phyloP scores from a whole-genome alignment of 1,139 yeast genomes.

The Ogataea hybrid region DNA sequence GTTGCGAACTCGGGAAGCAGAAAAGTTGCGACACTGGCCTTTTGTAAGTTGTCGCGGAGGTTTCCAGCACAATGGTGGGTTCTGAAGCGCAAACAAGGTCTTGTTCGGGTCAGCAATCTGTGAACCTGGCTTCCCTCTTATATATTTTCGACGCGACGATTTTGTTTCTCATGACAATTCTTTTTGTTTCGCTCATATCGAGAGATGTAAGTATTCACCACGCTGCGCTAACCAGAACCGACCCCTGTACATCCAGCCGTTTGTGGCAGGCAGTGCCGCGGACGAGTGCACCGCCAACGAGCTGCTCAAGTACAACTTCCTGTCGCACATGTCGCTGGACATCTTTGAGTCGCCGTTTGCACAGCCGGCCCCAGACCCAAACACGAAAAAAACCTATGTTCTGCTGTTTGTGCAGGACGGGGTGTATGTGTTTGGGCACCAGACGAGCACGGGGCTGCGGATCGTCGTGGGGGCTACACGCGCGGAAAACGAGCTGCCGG shows the following conservation, averaged over 20 bases:
- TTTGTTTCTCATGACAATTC: slow-evolving; percentile 25
- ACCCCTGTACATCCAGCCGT: slow-evolving; percentile 59
- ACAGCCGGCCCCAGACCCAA: slow-evolving; percentile 22
- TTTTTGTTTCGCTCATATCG: slow-evolving; percentile 53
- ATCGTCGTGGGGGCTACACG: slow-evolving; percentile 50
- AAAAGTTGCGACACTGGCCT: too few species aligned
- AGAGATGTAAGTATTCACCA: slow-evolving; percentile 37
- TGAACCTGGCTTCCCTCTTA: too few species aligned
- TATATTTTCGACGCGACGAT: slow-evolving; percentile 4
- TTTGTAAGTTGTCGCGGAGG: neutral
- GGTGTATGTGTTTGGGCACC: slow-evolving; percentile 58
- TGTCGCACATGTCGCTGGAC: slow-evolving; percentile 67
- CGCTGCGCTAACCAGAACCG: slow-evolving; percentile 35
- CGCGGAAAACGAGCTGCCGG: slow-evolving; percentile 23
- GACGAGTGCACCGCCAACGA: slow-evolving; percentile 38
- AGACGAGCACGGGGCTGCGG: slow-evolving; percentile 59
- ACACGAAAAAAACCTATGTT: slow-evolving; percentile 34
- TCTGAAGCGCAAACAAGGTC: neutral
- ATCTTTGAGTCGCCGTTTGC: slow-evolving; percentile 51
- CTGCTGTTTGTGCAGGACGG: slow-evolving; percentile 61
- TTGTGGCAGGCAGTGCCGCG: slow-evolving; percentile 34
- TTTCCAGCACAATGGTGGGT: neutral
- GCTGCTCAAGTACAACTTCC: slow-evolving; percentile 56
- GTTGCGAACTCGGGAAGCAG: too few species aligned
- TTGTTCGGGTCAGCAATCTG: neutral